These are phyloP conservation scores for Beauveria asiatica DNA, from an alignment of 2,329 filamentous ascomycete genomes.

Conservation along the genomic window DNA sequence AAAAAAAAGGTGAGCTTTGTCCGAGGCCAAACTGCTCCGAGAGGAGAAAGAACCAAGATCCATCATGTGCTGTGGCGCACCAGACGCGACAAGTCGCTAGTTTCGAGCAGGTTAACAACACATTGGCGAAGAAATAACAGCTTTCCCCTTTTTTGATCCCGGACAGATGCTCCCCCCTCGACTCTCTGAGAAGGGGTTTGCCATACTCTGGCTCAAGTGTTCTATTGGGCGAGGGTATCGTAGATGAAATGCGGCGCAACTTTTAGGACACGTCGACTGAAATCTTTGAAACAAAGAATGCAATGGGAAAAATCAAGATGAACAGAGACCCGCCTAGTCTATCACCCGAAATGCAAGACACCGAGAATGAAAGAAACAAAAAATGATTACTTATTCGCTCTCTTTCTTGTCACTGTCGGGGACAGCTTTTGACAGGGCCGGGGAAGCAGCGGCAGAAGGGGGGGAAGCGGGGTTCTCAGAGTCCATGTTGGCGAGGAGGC, in stretches of 20 bases:
- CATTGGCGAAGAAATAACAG: constrained; percentile 13
- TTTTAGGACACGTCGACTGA: constrained; percentile 38
- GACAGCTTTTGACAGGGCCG: constrained; percentile 54
- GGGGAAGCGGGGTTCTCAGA: constrained; percentile 59
- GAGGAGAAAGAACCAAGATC: background rate
- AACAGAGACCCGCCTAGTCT: constrained; percentile 38
- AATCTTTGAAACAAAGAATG: constrained; percentile 37
- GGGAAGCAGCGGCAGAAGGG: constrained; percentile 59
- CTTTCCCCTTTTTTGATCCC: constrained; percentile 7
- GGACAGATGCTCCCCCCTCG: constrained; percentile 15
- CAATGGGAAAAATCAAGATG: constrained; percentile 13
- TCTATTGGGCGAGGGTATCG: constrained; percentile 44
- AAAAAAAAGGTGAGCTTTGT: background rate
- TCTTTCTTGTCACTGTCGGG: constrained; percentile 49
- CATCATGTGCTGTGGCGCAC: background rate
- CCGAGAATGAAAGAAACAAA: constrained; percentile 23
- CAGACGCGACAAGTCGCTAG: background rate
- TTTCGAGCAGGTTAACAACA: constrained; percentile 12
- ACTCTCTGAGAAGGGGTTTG: constrained; percentile 26
- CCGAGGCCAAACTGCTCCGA: background rate
- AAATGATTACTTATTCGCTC: constrained; percentile 28
- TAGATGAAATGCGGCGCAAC: constrained; percentile 37
- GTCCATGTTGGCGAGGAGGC: constrained; percentile 53
- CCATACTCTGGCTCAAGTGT: constrained; percentile 19
- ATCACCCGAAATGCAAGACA: constrained; percentile 42